phyloP scores from a whole-genome alignment of 768 basidiomycete genomes.

The Kwoniella botswanensis region DNA sequence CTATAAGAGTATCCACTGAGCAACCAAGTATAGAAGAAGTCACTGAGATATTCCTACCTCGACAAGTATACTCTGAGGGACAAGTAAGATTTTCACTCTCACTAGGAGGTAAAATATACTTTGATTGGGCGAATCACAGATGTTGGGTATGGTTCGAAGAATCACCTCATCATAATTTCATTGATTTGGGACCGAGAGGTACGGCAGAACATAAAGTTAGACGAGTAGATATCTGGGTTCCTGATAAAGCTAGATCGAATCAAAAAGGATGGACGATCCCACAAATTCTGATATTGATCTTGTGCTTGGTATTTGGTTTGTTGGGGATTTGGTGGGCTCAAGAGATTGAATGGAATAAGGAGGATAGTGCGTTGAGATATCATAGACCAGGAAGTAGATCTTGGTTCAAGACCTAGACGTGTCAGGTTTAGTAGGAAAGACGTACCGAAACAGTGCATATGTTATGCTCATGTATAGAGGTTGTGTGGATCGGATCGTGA shows the following conservation, averaged over 20 bases:
- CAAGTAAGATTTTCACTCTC: slow-evolving; percentile 30
- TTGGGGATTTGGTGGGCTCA: slow-evolving; percentile 16
- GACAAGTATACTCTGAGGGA: slow-evolving; percentile 30
- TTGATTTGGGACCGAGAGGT: slow-evolving; percentile 8
- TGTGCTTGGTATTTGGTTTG: slow-evolving; percentile 15
- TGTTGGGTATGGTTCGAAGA: slow-evolving; percentile 48
- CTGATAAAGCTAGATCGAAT: background rate
- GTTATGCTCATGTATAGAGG: no score
- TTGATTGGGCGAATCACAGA: slow-evolving; percentile 40
- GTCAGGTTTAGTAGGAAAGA: no score
- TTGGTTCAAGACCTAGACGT: slow-evolving; percentile 1
- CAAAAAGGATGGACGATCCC: background rate
- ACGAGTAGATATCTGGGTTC: slow-evolving; percentile 45
- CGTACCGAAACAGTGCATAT: no score
- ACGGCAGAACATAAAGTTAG: slow-evolving; percentile 17
- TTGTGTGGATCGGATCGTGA: no score
- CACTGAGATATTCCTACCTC: slow-evolving; percentile 51
- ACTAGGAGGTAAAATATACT: slow-evolving; percentile 35
- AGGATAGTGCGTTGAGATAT: slow-evolving; percentile 15
- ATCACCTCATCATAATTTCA: background rate
- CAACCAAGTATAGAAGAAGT: slow-evolving; percentile 23
- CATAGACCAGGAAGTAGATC: background rate
- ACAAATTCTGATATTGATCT: background rate
- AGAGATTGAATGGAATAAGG: slow-evolving; percentile 29
- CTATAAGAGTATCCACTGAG: slow-evolving; percentile 9